Percentiles rank a stretch among this genome's conserved stretches.
phyloP scores from a whole-genome alignment of 176 grass and related monocot species.

The Triticum aestivum region IWGSC_CS_RefSeq_v2.1 NC_057798.1:644387515-644388014 shows the following conservation, averaged over 20 bases:
- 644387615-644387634: too few species aligned
- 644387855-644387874: neutral
- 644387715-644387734: neutral
- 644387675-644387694: too few species aligned
- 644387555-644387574: too few species aligned
- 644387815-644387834: neutral
- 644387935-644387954: neutral
- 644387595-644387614: too few species aligned
- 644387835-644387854: neutral
- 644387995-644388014: neutral
- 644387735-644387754: neutral
- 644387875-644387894: neutral
- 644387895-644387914: too few species aligned
- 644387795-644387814: neutral
- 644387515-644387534: too few species aligned
- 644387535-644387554: too few species aligned
- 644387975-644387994: neutral
- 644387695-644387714: neutral
- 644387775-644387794: neutral
- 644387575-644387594: too few species aligned
- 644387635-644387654: too few species aligned
- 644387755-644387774: neutral
- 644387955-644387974: neutral
- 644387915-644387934: too few species aligned
- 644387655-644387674: too few species aligned